phyloP scores from a whole-genome alignment of 257 asterid genomes.

The Cynanchum wilfordii region DNA sequence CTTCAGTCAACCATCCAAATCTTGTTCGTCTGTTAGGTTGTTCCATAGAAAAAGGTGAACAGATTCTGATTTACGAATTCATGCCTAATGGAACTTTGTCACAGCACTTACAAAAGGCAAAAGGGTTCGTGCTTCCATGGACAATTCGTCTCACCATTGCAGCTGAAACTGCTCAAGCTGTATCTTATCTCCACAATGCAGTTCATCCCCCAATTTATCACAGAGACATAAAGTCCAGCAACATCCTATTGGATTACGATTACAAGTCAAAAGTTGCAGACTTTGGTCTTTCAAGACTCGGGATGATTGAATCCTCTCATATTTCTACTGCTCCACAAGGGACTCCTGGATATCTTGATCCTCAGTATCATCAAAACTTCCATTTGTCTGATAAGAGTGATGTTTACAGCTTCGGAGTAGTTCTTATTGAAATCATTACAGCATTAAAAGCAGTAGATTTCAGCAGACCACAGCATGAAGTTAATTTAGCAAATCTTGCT shows the following conservation, averaged over 20 bases:
- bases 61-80: conserved; percentile 68
- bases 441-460: conserved; percentile 56
- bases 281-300: conserved; percentile 72
- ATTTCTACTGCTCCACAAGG: conserved; percentile 78
- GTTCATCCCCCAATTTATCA: conserved; percentile 73
- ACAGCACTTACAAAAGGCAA: conserved; percentile 58
- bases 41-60: conserved; percentile 62
- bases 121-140: conserved; percentile 52
- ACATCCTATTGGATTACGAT: conserved; percentile 54
- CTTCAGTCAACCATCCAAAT: conserved; percentile 72
- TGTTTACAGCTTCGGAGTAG: conserved; percentile 72
- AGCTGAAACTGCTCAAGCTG: conserved; percentile 70
- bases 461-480: conserved; percentile 42
- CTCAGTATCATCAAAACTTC: conserved; percentile 65
- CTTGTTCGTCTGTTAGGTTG: conserved; percentile 75
- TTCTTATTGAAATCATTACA: conserved; percentile 62
- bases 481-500: conserved; percentile 53
- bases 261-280: conserved; percentile 68
- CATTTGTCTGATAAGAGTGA: conserved; percentile 77
- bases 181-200: conserved; percentile 62
- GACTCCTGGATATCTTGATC: conserved; percentile 75
- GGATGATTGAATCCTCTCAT: conserved; percentile 51
- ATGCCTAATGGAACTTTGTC: conserved; percentile 82
- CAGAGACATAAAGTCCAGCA: conserved; percentile 72
- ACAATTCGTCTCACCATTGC: conserved; percentile 57